Evolutionary conservation across 176 grass and related monocot genomes (phyloP).

Genomic region (Paspalum notatum): DNA sequence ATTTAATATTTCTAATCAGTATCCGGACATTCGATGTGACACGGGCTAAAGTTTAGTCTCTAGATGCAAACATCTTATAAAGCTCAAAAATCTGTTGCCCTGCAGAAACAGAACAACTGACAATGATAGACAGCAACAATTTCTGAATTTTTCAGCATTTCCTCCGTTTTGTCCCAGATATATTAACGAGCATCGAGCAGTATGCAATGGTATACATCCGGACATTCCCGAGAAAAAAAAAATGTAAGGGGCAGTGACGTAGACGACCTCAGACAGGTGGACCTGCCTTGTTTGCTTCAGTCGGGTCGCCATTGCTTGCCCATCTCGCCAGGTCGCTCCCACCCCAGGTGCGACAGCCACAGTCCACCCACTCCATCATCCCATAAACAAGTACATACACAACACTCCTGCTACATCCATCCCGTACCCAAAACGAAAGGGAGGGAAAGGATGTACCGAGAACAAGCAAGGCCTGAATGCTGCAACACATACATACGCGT

Average conservation of each 20-base stretch:
- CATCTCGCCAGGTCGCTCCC: conserved; percentile 25
- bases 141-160: neutral
- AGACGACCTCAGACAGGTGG: conserved; percentile 16
- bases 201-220: neutral
- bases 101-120: conserved; percentile 17
- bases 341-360: conserved; percentile 36
- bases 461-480: conserved; percentile 41
- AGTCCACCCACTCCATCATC: conserved; percentile 25
- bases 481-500: neutral
- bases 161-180: neutral
- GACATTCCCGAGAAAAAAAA: conserved; percentile 14
- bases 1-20: too few species aligned
- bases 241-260: neutral
- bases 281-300: conserved; percentile 1
- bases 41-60: too few species aligned
- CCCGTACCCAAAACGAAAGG: conserved; percentile 24
- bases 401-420: neutral
- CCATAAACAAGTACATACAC: conserved; percentile 14
- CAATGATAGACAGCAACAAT: conserved; percentile 1
- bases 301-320: conserved; percentile 41
- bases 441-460: neutral
- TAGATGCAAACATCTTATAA: too few species aligned
- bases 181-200: neutral
- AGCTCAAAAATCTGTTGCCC: conserved; percentile 6
- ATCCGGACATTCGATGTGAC: too few species aligned